Evolutionary conservation across 2,329 filamentous ascomycete species (phyloP), one percentile per base, ranked within the genome.

Genomic region (Diaporthe sp.): DNA sequence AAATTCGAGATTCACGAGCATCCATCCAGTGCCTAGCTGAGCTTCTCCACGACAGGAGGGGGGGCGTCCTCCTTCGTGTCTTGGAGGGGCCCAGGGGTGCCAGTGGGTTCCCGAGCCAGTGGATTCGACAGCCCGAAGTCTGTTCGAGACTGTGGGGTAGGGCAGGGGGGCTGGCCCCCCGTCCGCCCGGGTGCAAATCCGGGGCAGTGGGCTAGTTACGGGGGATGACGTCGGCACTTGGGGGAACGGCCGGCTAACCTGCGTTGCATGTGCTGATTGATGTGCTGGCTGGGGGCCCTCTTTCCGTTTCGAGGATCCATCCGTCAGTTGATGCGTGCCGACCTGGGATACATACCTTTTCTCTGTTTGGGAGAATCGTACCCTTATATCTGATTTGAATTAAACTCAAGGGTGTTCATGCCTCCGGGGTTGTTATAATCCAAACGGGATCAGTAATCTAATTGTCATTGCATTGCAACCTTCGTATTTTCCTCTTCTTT

Each of bases 51-150:
- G 44, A 37, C 47, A 12, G 4, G 65, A 68, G 47, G 65, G 65
- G 63, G 20, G 3, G 28, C 25, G n/a, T 12, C 12, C 49, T 22
- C 47, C n/a, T 28, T 44, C 31, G 22, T 17, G 28, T 51, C 6
- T 63, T 31, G 13, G 58, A 12, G 22, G 37, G 8, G 7, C 4
- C 13, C 12, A 28, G n/a, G 65, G 28, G 44, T 49, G 65, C 25
- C 39, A 70, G n/a, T 53, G 47, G 65, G 47, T 55, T 70, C 65
- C 49, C 65, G 49, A 70, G 65, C 49, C 65, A 70, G 65, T 55
- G 65, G 65, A 42, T 55, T 70, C 49, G 47, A 39, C 31, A 53
- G 15, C 25, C 34, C 65, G 22, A 39, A 55, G 4, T 20, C 34
- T 22, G 31, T 55, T 49, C 34, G n/a, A 55, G 63, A 70, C 65